Evolutionary conservation across 2,329 filamentous ascomycete species (phyloP), one percentile per base, ranked within the genome.

Genomic region (Raffaelea arxii): DNA sequence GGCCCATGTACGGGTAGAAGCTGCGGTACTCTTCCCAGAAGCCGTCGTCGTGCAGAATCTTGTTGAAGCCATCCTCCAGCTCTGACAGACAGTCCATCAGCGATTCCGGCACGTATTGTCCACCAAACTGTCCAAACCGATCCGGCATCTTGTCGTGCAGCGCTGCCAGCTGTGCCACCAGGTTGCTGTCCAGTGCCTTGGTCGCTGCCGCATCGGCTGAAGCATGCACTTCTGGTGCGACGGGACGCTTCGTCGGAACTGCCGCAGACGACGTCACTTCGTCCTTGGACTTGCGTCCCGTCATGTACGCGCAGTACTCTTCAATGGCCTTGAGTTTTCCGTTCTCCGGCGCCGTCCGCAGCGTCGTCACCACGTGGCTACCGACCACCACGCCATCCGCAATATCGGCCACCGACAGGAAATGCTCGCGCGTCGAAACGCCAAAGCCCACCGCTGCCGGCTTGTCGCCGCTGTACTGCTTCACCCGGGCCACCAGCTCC

Each of bases 11-110:
- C 35, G 88, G 85, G 66, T 97, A 98, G 72, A 95, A 92, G 6
- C 87, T 88, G 54, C 87, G 78, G 70, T 88, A 98, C 67, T 98
- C 92, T 60, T 94, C 86, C 92, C 92, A 98, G 74, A 98, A 98
- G 46, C 78, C 75, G 4, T 88, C 84, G 60, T 97, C 91, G 53
- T 94, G 80, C 58, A 82, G 83, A 50, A 92, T 89, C 56, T 84
- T 71, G 58, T 92, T 83, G 73, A 98, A 98, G 27, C 91, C 92
- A 24, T 80, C 79, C 66, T 98, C 91, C 6, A 98, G 77, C 66
- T 98, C 80, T 1, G 82, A 82, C 49, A 98, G 71, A 62, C 91
- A 97, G 68, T 97, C 91, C 91, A 98, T 97, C 51, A 98, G 76
- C 19, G 89, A 92, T 66, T 98, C 92, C 1, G 92, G 92, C 3